Base-by-base conservation (phyloP, 495 filamentous ascomycete genomes). In the Halenospora varia region DNA sequence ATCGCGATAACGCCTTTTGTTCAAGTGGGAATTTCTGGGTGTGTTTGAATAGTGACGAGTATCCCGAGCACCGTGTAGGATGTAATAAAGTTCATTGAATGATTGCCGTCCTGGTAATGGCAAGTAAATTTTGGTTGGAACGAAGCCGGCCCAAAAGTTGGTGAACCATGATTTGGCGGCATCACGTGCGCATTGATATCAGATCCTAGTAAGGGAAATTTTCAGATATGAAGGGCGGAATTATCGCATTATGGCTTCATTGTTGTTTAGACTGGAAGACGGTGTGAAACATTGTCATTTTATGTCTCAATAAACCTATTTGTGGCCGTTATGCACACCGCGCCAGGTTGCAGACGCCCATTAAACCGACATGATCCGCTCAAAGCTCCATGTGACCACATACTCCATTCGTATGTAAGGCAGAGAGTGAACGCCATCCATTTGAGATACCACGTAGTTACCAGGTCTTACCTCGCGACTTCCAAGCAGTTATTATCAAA, bases 391-490 rank as follows among this genome's bases (percentile, higher is more conserved):
- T 35, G 17, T 26, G 23, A 20, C 47, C 26, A 39, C 13, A 46
- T 51, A 61, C 58, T 25, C 51, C 51, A 25, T 9, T 40, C 35
- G 50, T 53, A 53, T 59, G 56, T 48, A 17, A 54, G 48, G n/a
- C 24, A 25, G 23, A 24, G 22, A 51, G 23, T 51, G 25, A 51
- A 51, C 48, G 48, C 48, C 48, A 6, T 29, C 24, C 48, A 4
- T 26, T 51, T 29, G 25, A 29, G 9, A 25, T 10, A 26, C 25
- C 13, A 2, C 15, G 10, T 15, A 13, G 23, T 29, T 13, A 26
- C 15, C 29, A 22, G 20, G 15, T 50, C 48, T 57, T 26, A 18
- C 20, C 47, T 25, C 55, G 23, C 45, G 17, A 25, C 13, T 39
- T 25, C 25, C 13, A 25, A 56, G 42, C 17, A 26, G 20, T 18